Percentiles rank a stretch among this genome's conserved stretches.
These are phyloP conservation scores for Ceratocystis lukuohia DNA, from an alignment of 2,329 filamentous ascomycete species.

Conservation along the genomic window DNA sequence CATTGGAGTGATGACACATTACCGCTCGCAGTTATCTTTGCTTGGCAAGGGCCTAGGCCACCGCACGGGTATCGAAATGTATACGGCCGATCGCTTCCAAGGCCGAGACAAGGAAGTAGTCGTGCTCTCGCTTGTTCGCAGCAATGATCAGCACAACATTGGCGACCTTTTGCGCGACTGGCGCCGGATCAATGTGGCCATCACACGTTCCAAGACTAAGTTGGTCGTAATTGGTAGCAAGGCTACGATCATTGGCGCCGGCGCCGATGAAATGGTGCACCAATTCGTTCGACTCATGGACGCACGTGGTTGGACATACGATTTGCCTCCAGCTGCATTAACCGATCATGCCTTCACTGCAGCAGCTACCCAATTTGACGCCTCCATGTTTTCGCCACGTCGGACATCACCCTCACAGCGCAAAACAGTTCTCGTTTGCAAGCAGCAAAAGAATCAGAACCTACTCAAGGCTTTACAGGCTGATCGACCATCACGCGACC, in stretches of 20 bases:
- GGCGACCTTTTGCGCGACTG: slow-evolving; percentile 86
- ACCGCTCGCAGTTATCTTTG: slow-evolving; percentile 78
- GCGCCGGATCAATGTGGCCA: slow-evolving; percentile 87
- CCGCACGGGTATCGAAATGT: slow-evolving; percentile 63
- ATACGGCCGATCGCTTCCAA: slow-evolving; percentile 94
- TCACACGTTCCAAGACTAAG: slow-evolving; percentile 87
- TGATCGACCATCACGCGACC: slow-evolving; percentile 20
- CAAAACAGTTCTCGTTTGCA: neutral
- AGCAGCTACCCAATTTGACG: slow-evolving; percentile 32
- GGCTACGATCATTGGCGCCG: slow-evolving; percentile 61
- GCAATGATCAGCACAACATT: slow-evolving; percentile 69
- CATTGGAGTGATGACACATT: slow-evolving; percentile 93
- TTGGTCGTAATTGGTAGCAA: slow-evolving; percentile 75
- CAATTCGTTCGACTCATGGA: slow-evolving; percentile 69
- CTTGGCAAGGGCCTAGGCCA: slow-evolving; percentile 58
- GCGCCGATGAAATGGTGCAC: slow-evolving; percentile 60
- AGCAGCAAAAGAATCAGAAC: slow-evolving; percentile 22
- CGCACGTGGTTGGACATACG: slow-evolving; percentile 61
- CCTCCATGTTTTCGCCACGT: slow-evolving; percentile 8
- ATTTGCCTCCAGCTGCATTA: slow-evolving; percentile 51
- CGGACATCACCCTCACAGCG: slow-evolving; percentile 20
- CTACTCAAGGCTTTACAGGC: slow-evolving; percentile 24
- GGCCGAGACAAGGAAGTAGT: slow-evolving; percentile 91
- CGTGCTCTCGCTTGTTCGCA: slow-evolving; percentile 74
- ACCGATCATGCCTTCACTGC: slow-evolving; percentile 57